phyloP scores from a whole-genome alignment of 345 rosid species.

The Trapa incisa region DNA sequence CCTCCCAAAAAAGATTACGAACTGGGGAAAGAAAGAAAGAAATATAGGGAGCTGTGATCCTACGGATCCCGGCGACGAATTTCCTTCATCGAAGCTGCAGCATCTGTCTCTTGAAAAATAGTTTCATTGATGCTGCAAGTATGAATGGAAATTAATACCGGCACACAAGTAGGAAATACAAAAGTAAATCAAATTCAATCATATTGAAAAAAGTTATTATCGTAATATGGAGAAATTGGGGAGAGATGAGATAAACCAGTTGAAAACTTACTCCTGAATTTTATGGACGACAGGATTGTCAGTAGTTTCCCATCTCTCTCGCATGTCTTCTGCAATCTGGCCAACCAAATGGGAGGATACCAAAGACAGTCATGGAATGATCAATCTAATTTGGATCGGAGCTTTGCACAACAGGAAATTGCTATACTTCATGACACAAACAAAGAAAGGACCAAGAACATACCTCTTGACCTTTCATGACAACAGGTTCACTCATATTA shows the following conservation, averaged over 20 bases:
- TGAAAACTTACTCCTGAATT: constrained; percentile 71
- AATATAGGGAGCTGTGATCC: constrained; percentile 15
- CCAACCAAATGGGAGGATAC: constrained; percentile 8
- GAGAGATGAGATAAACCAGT: not conserved
- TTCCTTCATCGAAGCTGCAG: constrained; percentile 77
- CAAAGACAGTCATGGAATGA: not conserved
- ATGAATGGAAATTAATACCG: not conserved
- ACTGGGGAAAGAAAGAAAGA: not conserved
- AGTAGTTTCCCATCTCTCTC: constrained; percentile 95
- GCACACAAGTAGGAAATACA: not conserved
- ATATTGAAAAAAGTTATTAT: not conserved
- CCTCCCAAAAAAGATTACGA: too few relatives aligned
- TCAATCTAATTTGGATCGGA: not conserved
- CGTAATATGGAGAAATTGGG: not conserved
- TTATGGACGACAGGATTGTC: constrained; percentile 88
- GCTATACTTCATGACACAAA: not conserved
- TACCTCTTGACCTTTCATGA: constrained; percentile 87
- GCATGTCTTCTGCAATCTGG: constrained; percentile 87
- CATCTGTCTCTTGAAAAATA: constrained; percentile 76
- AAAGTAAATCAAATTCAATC: not conserved
- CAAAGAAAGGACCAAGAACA: constrained; percentile 3
- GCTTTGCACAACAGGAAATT: not conserved
- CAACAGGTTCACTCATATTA: constrained; percentile 79
- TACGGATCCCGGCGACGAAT: constrained; percentile 88
- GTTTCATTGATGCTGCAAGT: constrained; percentile 64